A percentile compares a stretch with the other conserved stretches of the same genome.
Evolutionary conservation across 1,284 basidiomycete species (phyloP).

Genomic region (Ustilago hordei): DNA sequence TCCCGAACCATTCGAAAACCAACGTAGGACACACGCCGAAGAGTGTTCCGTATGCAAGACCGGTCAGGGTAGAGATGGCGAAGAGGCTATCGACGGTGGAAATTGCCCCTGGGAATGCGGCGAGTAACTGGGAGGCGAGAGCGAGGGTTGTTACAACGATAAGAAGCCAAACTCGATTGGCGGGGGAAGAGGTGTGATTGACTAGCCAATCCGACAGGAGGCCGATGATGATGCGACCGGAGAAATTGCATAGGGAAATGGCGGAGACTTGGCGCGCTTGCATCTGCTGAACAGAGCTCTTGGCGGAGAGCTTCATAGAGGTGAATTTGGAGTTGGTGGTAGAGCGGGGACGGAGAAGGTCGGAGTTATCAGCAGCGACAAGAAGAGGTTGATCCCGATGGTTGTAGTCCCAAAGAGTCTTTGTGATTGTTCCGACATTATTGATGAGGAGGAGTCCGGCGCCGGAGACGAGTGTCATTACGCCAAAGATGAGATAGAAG

Average conservation of each 20-base stretch:
- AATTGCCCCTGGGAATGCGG: constrained; percentile 70
- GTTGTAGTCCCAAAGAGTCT: constrained; percentile 81
- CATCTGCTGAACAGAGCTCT: constrained; percentile 74
- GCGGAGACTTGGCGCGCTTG: constrained; percentile 82
- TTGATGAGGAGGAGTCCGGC: constrained; percentile 94
- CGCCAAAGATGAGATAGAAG: constrained; percentile 80
- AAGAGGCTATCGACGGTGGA: constrained; percentile 77
- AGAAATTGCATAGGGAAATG: constrained; percentile 85
- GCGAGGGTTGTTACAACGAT: constrained; percentile 62
- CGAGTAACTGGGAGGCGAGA: constrained; percentile 58
- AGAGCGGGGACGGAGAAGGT: constrained; percentile 1
- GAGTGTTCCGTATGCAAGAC: constrained; percentile 80
- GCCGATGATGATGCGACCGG: constrained; percentile 83
- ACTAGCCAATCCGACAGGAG: constrained; percentile 77
- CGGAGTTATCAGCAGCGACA: constrained; percentile 21
- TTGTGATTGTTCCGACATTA: constrained; percentile 91
- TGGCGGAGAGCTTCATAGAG: constrained; percentile 76
- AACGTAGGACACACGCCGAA: constrained; percentile 83
- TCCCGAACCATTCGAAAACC: constrained; percentile 86
- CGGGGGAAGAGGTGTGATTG: constrained; percentile 31
- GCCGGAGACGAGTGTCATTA: constrained; percentile 83
- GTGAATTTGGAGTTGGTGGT: constrained; percentile 44
- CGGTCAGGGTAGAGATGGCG: constrained; percentile 80
- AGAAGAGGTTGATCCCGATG: constrained; percentile 66
- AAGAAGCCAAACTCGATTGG: constrained; percentile 59